Evolutionary conservation across 768 basidiomycete species (phyloP), one percentile per base, ranked within the genome.

Genomic region (Lactarius pseudohatsudake): DNA sequence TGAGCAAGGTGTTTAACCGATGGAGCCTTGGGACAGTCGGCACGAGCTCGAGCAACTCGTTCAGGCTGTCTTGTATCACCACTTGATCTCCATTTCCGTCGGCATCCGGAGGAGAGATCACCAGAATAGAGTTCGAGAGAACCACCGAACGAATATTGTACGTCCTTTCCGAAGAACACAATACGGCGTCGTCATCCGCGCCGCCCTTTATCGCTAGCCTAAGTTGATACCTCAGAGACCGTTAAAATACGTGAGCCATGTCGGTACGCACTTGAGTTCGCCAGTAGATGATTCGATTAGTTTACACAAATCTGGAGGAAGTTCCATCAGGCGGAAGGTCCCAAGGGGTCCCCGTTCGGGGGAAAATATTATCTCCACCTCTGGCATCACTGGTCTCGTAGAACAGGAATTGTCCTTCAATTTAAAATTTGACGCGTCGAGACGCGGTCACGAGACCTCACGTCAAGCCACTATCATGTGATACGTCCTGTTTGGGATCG

Each of bases 121-220:
- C 84, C 15, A 95, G 80, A 40, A 96, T 78, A 0, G 94, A 89
- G 76, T 98, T 98, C 20, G 95, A 97, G 57, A 97, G 79, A 10
- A 83, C 82, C n/a, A 98, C 88, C 0, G 94, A 90, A 63, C 96
- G 88, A 32, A 98, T 78, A 2, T 84, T 73, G 74, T 90, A 99
- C 0, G 96, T 98, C 74, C 84, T 86, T 64, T 88, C 82, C 0
- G 80, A 71, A 0, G 95, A 96, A 75, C 96, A 98, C 10, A 96
- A 78, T 0, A 97, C 94, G 0, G 96, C 96, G 71, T 96, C 90
- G 71, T 98, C 95, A 34, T 83, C 82, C 1, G 85, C 76, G 54
- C 86, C 80, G 8, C 96, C 96, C 75, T 94, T 96, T 77, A 98
- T 89, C 90, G 70, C 58, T 63, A 65, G 64, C 59, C 63, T 59